phyloP scores from a whole-genome alignment of 345 rosid genomes.

The Euphorbia lathyris region DNA sequence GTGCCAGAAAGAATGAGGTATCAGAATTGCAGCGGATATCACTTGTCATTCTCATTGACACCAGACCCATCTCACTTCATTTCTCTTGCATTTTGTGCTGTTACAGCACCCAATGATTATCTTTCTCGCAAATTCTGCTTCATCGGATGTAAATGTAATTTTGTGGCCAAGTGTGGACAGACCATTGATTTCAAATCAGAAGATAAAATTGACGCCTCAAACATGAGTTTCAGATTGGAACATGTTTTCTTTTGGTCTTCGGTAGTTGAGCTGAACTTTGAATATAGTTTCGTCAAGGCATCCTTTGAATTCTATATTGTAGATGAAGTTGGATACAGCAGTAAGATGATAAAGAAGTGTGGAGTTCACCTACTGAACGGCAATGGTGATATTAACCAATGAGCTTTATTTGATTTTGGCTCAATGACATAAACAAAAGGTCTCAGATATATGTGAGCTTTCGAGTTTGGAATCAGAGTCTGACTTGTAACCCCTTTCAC shows the following conservation, averaged over 20 bases:
- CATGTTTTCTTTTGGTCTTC: constrained; percentile 1
- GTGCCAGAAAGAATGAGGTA: constrained; percentile 2
- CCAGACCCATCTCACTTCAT: neutral
- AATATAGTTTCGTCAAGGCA: neutral
- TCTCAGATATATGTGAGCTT: neutral
- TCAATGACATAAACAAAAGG: no score
- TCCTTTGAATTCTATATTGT: constrained; percentile 3
- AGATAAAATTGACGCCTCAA: neutral
- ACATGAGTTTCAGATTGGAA: neutral
- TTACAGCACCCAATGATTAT: neutral
- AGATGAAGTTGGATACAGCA: neutral
- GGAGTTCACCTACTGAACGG: constrained; percentile 2
- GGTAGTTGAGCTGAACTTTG: neutral
- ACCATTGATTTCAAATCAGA: constrained; percentile 2
- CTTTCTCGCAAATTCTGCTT: neutral
- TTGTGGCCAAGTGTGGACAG: neutral
- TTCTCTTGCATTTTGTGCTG: constrained; percentile 8
- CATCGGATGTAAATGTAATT: neutral
- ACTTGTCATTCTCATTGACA: neutral
- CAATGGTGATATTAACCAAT: neutral
- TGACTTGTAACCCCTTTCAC: neutral
- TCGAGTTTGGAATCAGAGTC: neutral
- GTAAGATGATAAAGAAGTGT: neutral
- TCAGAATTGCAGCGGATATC: constrained; percentile 1
- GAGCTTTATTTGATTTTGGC: neutral